phyloP scores from a whole-genome alignment of 306 rosid genomes.

The Vigna unguiculata region DNA sequence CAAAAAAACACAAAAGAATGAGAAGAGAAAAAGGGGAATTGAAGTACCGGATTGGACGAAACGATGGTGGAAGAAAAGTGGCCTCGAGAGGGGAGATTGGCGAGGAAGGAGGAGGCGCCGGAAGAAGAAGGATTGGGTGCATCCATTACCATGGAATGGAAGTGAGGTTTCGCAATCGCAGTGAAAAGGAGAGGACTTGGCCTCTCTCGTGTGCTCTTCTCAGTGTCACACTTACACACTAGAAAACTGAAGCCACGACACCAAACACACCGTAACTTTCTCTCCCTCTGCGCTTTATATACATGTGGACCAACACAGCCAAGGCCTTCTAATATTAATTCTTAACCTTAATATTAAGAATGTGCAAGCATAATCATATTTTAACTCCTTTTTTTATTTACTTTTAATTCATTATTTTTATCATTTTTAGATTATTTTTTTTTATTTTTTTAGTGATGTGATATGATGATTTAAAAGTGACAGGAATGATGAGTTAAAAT shows the following conservation, averaged over 20 bases:
- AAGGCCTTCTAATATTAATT: background rate
- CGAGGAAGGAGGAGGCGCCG: slow-evolving; percentile 46
- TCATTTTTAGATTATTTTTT: no score
- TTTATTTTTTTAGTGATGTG: no score
- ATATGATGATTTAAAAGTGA: no score
- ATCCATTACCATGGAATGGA: slow-evolving; percentile 15
- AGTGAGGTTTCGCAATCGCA: background rate
- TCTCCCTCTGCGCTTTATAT: background rate
- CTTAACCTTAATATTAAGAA: no score
- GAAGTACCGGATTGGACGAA: slow-evolving; percentile 48
- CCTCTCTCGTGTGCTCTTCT: background rate
- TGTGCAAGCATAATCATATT: no score
- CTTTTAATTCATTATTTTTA: no score
- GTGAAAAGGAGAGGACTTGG: background rate
- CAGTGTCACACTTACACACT: slow-evolving; percentile 8
- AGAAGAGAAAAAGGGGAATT: background rate
- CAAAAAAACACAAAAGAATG: no score
- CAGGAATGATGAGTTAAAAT: no score
- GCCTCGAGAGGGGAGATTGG: slow-evolving; percentile 57
- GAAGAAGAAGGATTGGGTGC: slow-evolving; percentile 42
- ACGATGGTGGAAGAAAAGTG: slow-evolving; percentile 51
- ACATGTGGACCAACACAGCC: background rate
- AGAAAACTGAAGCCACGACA: background rate
- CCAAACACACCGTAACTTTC: background rate
- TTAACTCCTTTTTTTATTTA: no score